Evolutionary conservation across 345 rosid species (phyloP), one percentile per base, ranked within the genome.

Genomic region (Eucalyptus brandiana): DNA sequence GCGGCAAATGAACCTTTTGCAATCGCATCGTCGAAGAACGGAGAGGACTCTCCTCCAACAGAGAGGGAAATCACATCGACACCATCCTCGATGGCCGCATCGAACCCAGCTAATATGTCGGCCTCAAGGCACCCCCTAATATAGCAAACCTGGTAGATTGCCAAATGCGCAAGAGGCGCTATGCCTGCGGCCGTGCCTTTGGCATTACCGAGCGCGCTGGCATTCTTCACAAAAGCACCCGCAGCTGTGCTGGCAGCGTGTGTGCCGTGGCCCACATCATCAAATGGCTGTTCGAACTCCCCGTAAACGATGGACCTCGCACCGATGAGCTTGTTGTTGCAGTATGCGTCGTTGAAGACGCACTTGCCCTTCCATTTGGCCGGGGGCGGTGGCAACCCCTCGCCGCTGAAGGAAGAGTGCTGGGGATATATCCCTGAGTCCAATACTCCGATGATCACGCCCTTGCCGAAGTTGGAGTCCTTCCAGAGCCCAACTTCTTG

Each of bases 311-410:
- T 92, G 56, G 91, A 92, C 89, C 94, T 93, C 10, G 95, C 96
- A 16, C 97, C 96, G 19, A 95, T 94, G 32, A 95, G 89, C 91
- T 95, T 96, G 90, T 93, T 92, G 88, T 96, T 96, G 54, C 97
- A 95, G 69, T 80, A 87, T 34, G 89, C 40, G 15, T 81, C 87
- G 44, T 91, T 89, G 86, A 94, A 93, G 44, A 93, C 92, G 21
- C 95, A 94, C 76, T 58, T 58, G 53, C 95, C 95, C 89, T 94
- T 95, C 95, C 96, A 95, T 50, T 88, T 93, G 34, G 91, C 86
- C 4, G 95, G 95, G 93, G 94, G 92, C 24, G 92, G 90, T 17
- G 94, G 90, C 90, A 94, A n/a, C 47, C 92, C 95, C 11, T 88
- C 54, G 28, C 90, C 95, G 34, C 91, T 89, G 87, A 95, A 93